Evolutionary conservation across 2,329 filamentous ascomycete species (phyloP).

Genomic region (Botryosphaeria dothidea): DNA sequence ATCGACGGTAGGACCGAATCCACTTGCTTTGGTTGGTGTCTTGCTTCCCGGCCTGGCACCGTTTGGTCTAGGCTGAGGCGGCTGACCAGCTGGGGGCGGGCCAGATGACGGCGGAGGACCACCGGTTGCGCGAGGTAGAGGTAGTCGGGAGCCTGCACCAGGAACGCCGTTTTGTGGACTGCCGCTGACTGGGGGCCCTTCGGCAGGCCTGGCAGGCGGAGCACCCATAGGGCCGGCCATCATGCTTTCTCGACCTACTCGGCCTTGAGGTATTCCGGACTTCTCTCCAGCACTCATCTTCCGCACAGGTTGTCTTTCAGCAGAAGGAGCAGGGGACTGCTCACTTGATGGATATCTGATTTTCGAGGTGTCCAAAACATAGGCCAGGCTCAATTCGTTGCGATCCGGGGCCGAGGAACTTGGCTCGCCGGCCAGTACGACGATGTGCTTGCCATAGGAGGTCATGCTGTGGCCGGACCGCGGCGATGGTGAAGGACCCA

Average conservation of each 20-base stretch:
- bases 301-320: slow-evolving; percentile 36
- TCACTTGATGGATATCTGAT: slow-evolving; percentile 90
- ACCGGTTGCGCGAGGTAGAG: slow-evolving; percentile 61
- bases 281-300: slow-evolving; percentile 51
- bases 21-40: slow-evolving; percentile 52
- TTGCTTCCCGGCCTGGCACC: slow-evolving; percentile 44
- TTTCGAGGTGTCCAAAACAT: slow-evolving; percentile 91
- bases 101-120: slow-evolving; percentile 59
- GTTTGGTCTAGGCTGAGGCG: slow-evolving; percentile 57
- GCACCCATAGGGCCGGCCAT: slow-evolving; percentile 32
- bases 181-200: slow-evolving; percentile 24
- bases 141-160: slow-evolving; percentile 58
- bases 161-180: slow-evolving; percentile 37
- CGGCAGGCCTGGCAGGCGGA: neutral
- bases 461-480: slow-evolving; percentile 98
- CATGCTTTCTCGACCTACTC: slow-evolving; percentile 47
- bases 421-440: slow-evolving; percentile 91
- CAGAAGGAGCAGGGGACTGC: slow-evolving; percentile 28
- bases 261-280: slow-evolving; percentile 40
- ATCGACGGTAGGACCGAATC: slow-evolving; percentile 44
- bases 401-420: slow-evolving; percentile 81
- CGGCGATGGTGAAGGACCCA: slow-evolving; percentile 93
- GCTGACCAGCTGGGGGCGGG: slow-evolving; percentile 65
- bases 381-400: slow-evolving; percentile 83
- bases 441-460: slow-evolving; percentile 84